Evolutionary conservation across 495 filamentous ascomycete genomes (phyloP).

Genomic region (Hyaloscypha hepaticicola): DNA sequence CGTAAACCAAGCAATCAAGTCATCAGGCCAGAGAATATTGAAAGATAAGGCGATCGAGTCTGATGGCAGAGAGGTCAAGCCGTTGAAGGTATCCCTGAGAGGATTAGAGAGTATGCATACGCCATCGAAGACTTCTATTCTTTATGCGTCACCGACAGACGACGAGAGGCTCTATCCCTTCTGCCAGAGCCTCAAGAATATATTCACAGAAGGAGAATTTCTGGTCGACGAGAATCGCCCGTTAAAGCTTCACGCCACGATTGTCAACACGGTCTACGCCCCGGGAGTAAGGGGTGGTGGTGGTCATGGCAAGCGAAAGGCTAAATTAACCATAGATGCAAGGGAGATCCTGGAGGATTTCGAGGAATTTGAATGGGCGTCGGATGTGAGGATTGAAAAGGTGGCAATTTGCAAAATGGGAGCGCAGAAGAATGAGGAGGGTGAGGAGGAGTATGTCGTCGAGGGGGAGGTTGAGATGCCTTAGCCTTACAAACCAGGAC

Average conservation of each 20-base stretch:
- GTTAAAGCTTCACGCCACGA: conserved; percentile 80
- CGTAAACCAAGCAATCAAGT: background rate
- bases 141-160: conserved; percentile 52
- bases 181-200: conserved; percentile 56
- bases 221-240: conserved; percentile 59
- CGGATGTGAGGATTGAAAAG: conserved; percentile 57
- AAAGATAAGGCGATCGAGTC: background rate
- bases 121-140: conserved; percentile 43
- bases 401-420: conserved; percentile 79
- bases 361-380: conserved; percentile 59
- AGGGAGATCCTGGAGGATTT: conserved; percentile 49
- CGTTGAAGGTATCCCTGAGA: conserved; percentile 40
- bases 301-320: conserved; percentile 35
- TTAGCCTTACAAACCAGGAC: background rate
- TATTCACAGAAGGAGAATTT: conserved; percentile 62
- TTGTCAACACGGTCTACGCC: conserved; percentile 86
- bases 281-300: conserved; percentile 36
- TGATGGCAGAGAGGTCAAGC: background rate
- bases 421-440: conserved; percentile 56
- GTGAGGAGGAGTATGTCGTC: conserved; percentile 46
- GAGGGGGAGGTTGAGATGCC: conserved; percentile 45
- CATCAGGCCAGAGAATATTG: conserved; percentile 22
- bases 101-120: conserved; percentile 50
- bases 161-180: conserved; percentile 59
- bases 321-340: conserved; percentile 52